A percentile compares a stretch with the other conserved stretches of the same genome.
Evolutionary conservation across 495 filamentous ascomycete genomes (phyloP).

Genomic region (Hypoxylon perforatum): DNA sequence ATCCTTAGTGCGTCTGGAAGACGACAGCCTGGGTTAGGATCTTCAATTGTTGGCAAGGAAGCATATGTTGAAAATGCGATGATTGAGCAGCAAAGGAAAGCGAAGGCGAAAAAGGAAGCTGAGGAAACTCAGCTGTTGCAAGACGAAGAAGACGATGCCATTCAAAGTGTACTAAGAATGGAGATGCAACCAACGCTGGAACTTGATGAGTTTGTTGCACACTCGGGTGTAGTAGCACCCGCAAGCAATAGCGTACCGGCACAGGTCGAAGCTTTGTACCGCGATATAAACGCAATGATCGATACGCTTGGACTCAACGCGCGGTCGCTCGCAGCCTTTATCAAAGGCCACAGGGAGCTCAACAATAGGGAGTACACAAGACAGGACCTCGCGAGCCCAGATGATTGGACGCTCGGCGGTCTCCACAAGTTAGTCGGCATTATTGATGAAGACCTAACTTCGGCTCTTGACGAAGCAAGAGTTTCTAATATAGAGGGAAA

Average conservation of each 20-base stretch:
- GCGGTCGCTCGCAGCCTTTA: constrained; percentile 76
- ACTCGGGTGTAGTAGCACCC: constrained; percentile 72
- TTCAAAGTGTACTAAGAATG: constrained; percentile 60
- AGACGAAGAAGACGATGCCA: constrained; percentile 67
- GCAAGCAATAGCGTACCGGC: constrained; percentile 73
- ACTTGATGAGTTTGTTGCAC: constrained; percentile 71
- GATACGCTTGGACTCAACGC: constrained; percentile 91
- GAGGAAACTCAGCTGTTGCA: constrained; percentile 60
- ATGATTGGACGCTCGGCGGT: constrained; percentile 78
- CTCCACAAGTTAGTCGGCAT: constrained; percentile 70
- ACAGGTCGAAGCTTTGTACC: constrained; percentile 86
- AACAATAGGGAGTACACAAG: constrained; percentile 61
- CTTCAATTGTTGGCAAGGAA: constrained; percentile 35
- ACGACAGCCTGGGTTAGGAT: constrained; percentile 34
- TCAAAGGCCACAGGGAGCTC: constrained; percentile 68
- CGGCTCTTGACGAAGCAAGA: constrained; percentile 71
- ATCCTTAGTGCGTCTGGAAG: constrained; percentile 50
- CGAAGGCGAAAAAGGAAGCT: constrained; percentile 57
- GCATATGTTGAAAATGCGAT: constrained; percentile 50
- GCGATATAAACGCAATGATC: constrained; percentile 96
- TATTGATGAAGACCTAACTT: constrained; percentile 63
- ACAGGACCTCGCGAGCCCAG: constrained; percentile 69
- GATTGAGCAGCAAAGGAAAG: constrained; percentile 52
- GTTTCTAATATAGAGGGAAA: constrained; percentile 72
- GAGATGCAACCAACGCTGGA: constrained; percentile 61